Evolutionary conservation across 129 eudicot species (phyloP).

Genomic region (Flaveria robusta): DNA sequence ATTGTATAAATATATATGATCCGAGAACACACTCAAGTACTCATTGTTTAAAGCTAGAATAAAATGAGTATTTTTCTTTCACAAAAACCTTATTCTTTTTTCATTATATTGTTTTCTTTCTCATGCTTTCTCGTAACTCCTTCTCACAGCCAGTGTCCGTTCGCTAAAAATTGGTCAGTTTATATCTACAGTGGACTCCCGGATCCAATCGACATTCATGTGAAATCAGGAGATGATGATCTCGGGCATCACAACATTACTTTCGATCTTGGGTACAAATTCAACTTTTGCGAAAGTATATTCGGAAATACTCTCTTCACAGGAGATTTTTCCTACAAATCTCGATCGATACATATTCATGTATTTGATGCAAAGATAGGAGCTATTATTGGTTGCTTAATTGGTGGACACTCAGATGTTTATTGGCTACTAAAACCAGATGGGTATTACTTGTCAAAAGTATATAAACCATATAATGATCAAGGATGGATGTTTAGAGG

Average conservation of each 20-base stretch:
- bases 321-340: background rate
- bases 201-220: background rate
- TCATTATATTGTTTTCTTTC: background rate
- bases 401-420: background rate
- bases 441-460: constrained; percentile 26
- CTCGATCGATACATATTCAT: background rate
- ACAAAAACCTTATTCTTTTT: background rate
- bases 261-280: background rate
- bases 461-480: background rate
- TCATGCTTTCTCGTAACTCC: background rate
- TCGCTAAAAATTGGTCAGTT: background rate
- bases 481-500: constrained; percentile 4
- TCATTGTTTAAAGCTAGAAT: background rate
- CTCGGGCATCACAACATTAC: background rate
- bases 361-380: background rate
- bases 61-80: background rate
- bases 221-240: constrained; percentile 12
- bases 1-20: background rate
- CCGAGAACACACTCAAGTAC: background rate
- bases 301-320: background rate
- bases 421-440: constrained; percentile 18
- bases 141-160: background rate
- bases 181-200: constrained; percentile 7
- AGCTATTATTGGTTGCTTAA: background rate
- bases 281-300: constrained; percentile 13